Conservation (phyloP, 768 basidiomycete genomes). For the Mycena haematopus region DNA sequence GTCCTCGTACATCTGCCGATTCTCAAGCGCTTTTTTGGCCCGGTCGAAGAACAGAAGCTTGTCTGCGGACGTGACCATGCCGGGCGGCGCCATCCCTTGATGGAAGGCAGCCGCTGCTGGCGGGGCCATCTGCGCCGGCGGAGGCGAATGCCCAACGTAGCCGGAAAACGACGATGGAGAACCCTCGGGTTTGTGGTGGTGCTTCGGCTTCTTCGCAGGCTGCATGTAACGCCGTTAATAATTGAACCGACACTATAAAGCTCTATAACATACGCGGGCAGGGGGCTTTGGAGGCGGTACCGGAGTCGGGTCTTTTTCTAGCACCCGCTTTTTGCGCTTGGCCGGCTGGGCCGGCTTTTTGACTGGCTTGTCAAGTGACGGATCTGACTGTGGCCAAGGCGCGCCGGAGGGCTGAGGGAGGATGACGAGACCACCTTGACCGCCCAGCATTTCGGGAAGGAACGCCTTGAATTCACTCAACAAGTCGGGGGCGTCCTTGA, state of each 20-base stretch:
- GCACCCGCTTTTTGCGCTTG: conserved; percentile 66
- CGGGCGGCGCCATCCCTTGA: conserved; percentile 30
- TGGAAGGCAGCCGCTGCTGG: conserved; percentile 31
- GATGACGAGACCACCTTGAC: conserved; percentile 50
- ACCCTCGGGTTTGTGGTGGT: conserved; percentile 64
- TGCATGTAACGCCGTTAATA: conserved; percentile 20
- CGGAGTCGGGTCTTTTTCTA: conserved; percentile 74
- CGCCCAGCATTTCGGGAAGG: conserved; percentile 66
- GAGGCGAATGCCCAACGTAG: conserved; percentile 51
- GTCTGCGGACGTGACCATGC: conserved; percentile 54
- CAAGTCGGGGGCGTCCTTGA: conserved; percentile 83
- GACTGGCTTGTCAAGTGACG: conserved; percentile 40
- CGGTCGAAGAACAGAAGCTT: conserved; percentile 95
- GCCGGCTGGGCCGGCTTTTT: conserved; percentile 53
- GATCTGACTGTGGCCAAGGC: conserved; percentile 49
- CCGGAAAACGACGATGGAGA: conserved; percentile 60
- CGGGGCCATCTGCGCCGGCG: conserved; percentile 40
- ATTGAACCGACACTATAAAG: not conserved
- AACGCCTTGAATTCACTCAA: conserved; percentile 84
- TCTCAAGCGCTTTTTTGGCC: conserved; percentile 81
- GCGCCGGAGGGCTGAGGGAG: conserved; percentile 54
- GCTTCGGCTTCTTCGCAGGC: conserved; percentile 69
- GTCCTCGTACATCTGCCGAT: conserved; percentile 84
- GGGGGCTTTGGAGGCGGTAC: conserved; percentile 57
- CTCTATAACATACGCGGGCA: conserved; percentile 49